Base-by-base conservation (phyloP, 345 rosid species). In the Durio zibethinus region DNA sequence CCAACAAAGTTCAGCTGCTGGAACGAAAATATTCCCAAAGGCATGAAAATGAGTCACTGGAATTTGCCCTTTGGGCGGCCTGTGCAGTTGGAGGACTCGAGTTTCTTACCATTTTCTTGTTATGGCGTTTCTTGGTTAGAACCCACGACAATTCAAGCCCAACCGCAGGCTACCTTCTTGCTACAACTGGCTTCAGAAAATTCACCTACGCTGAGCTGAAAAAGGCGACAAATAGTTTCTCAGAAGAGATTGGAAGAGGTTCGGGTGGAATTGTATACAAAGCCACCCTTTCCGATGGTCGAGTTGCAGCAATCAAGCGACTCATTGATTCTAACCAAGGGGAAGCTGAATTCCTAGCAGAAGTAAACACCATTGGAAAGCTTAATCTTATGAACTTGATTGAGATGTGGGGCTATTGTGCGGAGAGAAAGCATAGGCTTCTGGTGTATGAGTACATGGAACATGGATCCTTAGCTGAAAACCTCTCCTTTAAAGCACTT, bases 291-390 rank as follows among this genome's bases (percentile, higher is more conserved):
- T 29, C 78, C 0, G 82, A 82, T 42, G 6, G 38, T n/a, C 31
- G 78, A 68, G 57, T 66, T 5, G 81, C 53, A 11, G 84, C 87
- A 5, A 47, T 85, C 36, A 82, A 85, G 62, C n/a, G 25, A 1
- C 73, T 68, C 54, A 45, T 68, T 10, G 78, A 66, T 20, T 82
- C 82, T 1, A 38, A 76, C 2, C 71, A 76, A 72, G 85, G 79
- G 10, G 87, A 82, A 63, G 87, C 76, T 5, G 87, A 80, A 35
- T 85, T 85, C 56, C 57, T 78, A 9, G 85, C 87, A 65, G 87
- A 85, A 79, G 80, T 85, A 10, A 73, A 78, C 85, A 68, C 73
- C 18, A 43, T 67, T 2, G 72, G 72, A 73, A 43, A 67, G 53
- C 72, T 67, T 23, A 67, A 67, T 9, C 73, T 80, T 79, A 85